These are phyloP conservation scores for Rauvolfia tetraphylla DNA, from an alignment of 257 asterid species.

Conservation along the genomic window DNA sequence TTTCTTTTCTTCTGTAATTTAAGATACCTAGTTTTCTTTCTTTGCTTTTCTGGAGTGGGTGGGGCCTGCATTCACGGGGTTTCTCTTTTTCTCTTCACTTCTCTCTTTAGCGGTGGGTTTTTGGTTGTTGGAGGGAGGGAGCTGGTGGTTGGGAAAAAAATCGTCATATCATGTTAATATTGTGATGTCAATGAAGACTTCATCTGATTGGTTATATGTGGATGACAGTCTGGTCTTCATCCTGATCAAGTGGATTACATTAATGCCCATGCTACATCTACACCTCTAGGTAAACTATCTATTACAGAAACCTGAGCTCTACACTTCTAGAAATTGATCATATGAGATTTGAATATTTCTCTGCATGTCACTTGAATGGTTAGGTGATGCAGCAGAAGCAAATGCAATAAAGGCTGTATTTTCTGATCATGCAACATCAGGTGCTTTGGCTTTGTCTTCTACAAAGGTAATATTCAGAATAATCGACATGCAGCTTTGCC, in stretches of 20 bases:
- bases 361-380: constrained; percentile 14
- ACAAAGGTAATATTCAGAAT: constrained; percentile 53
- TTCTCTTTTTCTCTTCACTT: neutral
- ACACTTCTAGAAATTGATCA: constrained; percentile 4
- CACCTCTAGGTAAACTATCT: constrained; percentile 70
- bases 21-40: neutral
- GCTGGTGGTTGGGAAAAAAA: neutral
- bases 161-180: neutral
- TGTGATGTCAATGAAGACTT: neutral
- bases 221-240: constrained; percentile 72
- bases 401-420: constrained; percentile 73
- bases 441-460: constrained; percentile 73
- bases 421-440: constrained; percentile 60
- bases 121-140: neutral
- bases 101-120: neutral
- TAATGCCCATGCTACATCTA: constrained; percentile 97
- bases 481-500: neutral
- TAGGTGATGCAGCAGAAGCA: constrained; percentile 92
- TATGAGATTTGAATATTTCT: constrained; percentile 10
- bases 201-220: constrained; percentile 13
- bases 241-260: constrained; percentile 85
- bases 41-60: neutral
- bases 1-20: neutral
- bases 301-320: constrained; percentile 6
- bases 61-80: neutral